Percentiles rank a stretch among this genome's conserved stretches.
Conservation (phyloP, 192 early-diverging fungal species). For the Phycomyces blakesleeanus region DNA sequence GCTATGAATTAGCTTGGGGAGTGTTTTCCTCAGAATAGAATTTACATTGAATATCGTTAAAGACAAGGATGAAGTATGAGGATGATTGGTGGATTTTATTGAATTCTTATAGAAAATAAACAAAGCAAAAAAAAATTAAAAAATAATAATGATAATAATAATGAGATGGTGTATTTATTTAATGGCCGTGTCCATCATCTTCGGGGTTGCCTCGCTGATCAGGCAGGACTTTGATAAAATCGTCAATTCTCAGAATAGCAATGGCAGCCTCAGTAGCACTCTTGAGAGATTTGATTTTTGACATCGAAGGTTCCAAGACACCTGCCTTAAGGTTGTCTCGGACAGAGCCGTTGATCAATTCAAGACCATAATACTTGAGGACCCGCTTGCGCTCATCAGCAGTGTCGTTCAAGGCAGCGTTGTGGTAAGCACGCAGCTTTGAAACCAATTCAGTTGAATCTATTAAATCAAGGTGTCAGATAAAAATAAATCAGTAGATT, state of each 20-base stretch:
- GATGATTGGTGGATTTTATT: constrained; percentile 2
- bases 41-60: too few species aligned
- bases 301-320: constrained; percentile 96
- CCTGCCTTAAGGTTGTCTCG: constrained; percentile 93
- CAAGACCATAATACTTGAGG: constrained; percentile 89
- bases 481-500: too few species aligned
- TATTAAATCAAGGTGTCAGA: neutral
- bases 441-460: constrained; percentile 94
- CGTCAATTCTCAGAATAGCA: constrained; percentile 95
- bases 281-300: constrained; percentile 96
- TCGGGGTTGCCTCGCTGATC: constrained; percentile 36
- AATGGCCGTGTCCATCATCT: constrained; percentile 55
- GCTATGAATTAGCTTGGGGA: neutral
- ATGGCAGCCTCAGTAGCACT: constrained; percentile 98
- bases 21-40: neutral
- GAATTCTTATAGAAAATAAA: neutral
- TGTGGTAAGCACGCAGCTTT: constrained; percentile 95
- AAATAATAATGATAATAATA: neutral
- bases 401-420: constrained; percentile 75
- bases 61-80: too few species aligned
- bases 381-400: constrained; percentile 68
- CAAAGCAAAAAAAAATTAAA: too few species aligned
- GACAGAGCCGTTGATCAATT: constrained; percentile 88
- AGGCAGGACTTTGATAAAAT: constrained; percentile 73
- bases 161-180: neutral